Evolutionary conservation across 345 rosid genomes (phyloP).

Genomic region (Salix koriyanagi): DNA sequence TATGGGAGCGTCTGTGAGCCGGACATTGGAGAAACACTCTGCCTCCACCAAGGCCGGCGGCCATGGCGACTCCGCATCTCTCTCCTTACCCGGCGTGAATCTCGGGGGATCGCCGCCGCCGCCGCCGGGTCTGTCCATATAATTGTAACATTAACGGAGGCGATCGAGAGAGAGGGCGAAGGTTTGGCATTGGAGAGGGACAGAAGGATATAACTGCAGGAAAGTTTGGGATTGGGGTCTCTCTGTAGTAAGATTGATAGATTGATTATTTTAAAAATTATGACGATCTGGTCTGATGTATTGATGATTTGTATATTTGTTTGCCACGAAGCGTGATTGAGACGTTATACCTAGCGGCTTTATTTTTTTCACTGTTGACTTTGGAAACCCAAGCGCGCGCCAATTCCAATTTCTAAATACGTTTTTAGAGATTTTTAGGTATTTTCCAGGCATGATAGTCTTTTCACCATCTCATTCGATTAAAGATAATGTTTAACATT

Average conservation of each 20-base stretch:
- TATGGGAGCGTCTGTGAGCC: constrained; percentile 58
- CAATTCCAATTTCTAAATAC: too few species aligned
- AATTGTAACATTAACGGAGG: constrained; percentile 17
- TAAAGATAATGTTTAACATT: too few species aligned
- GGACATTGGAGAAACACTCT: constrained; percentile 19
- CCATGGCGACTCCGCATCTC: constrained; percentile 8
- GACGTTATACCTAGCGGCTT: constrained; percentile 36
- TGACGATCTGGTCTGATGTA: constrained; percentile 1
- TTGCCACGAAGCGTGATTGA: constrained; percentile 29
- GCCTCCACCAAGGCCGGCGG: constrained; percentile 10
- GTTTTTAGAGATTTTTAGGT: too few species aligned
- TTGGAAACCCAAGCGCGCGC: constrained; percentile 1
- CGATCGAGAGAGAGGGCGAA: constrained; percentile 34
- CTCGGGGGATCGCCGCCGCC: constrained; percentile 19
- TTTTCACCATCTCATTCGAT: too few species aligned
- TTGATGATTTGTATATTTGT: constrained; percentile 1
- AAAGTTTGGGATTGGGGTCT: neutral
- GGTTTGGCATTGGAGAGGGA: constrained; percentile 24
- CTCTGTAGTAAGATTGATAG: neutral
- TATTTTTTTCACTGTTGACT: neutral
- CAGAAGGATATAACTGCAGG: constrained; percentile 20
- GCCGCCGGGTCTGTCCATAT: constrained; percentile 14
- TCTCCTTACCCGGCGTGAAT: constrained; percentile 33
- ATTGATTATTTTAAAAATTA: neutral
- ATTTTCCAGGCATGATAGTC: too few species aligned